phyloP scores from a whole-genome alignment of 768 basidiomycete genomes.

The Auriscalpium orientale region DNA sequence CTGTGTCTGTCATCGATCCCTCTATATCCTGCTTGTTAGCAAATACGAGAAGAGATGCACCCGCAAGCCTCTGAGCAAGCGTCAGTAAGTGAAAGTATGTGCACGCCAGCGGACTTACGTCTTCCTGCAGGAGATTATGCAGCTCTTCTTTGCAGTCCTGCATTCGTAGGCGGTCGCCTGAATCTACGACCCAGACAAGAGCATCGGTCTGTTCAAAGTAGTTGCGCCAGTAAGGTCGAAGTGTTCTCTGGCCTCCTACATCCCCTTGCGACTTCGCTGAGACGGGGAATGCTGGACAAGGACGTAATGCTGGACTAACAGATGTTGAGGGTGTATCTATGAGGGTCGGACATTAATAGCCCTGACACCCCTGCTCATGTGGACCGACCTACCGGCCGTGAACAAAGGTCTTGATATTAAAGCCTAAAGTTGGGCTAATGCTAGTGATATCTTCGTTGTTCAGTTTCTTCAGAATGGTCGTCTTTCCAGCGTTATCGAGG shows the following conservation, averaged over 20 bases:
- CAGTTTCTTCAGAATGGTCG: conserved; percentile 92
- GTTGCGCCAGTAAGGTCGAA: conserved; percentile 97
- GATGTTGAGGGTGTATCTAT: conserved; percentile 72
- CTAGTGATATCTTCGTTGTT: conserved; percentile 85
- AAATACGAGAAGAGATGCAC: conserved; percentile 92
- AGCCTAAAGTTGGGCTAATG: conserved; percentile 91
- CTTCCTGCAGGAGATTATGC: conserved; percentile 79
- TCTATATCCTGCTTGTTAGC: conserved; percentile 97
- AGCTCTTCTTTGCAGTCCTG: conserved; percentile 85
- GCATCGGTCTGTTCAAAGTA: conserved; percentile 99
- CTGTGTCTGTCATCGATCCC: conserved; percentile 72
- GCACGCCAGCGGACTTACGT: conserved; percentile 41
- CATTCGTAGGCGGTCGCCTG: conserved; percentile 85
- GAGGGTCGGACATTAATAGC: background rate
- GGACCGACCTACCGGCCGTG: conserved; percentile 65
- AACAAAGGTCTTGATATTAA: conserved; percentile 96
- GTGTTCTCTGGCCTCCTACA: conserved; percentile 91
- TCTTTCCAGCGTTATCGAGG: conserved; percentile 97
- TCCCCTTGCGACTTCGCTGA: conserved; percentile 52
- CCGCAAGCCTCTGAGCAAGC: conserved; percentile 69
- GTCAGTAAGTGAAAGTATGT: background rate
- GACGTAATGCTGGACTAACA: conserved; percentile 37
- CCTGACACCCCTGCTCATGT: background rate
- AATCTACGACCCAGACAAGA: conserved; percentile 98
- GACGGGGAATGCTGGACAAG: background rate